These are phyloP conservation scores for Pseudotulostoma volvatum DNA, from an alignment of 495 filamentous ascomycete genomes.

Conservation along the genomic window DNA sequence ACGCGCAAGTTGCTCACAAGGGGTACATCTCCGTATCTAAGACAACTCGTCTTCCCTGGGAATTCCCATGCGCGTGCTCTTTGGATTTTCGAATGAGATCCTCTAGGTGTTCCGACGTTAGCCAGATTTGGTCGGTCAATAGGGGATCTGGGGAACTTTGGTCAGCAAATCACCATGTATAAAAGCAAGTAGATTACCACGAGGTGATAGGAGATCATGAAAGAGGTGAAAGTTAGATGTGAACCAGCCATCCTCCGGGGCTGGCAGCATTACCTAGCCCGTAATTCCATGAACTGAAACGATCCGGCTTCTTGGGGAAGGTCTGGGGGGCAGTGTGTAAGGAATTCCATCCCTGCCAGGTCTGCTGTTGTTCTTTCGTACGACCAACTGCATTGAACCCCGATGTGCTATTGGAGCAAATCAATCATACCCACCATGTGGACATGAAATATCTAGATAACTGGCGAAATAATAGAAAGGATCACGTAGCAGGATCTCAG, in stretches of 20 bases:
- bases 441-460: no score
- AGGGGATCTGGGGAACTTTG: neutral
- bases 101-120: constrained; percentile 4
- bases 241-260: constrained; percentile 7
- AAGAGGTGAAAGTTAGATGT: constrained; percentile 11
- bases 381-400: constrained; percentile 2
- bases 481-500: no score
- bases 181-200: neutral
- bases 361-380: neutral
- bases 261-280: neutral
- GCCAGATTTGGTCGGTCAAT: constrained; percentile 6
- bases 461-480: no score
- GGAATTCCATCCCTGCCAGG: constrained; percentile 1
- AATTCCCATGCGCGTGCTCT: constrained; percentile 7
- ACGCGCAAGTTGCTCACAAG: constrained; percentile 2
- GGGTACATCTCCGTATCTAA: constrained; percentile 1
- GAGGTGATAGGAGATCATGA: constrained; percentile 3
- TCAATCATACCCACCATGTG: no score
- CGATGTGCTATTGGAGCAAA: neutral
- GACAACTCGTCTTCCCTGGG: constrained; percentile 6
- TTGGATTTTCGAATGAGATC: constrained; percentile 6
- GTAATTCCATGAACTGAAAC: neutral
- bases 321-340: neutral
- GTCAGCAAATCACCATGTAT: neutral
- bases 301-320: neutral